phyloP scores from a whole-genome alignment of 192 early-diverging fungal species.

The Backusella sp. region DNA sequence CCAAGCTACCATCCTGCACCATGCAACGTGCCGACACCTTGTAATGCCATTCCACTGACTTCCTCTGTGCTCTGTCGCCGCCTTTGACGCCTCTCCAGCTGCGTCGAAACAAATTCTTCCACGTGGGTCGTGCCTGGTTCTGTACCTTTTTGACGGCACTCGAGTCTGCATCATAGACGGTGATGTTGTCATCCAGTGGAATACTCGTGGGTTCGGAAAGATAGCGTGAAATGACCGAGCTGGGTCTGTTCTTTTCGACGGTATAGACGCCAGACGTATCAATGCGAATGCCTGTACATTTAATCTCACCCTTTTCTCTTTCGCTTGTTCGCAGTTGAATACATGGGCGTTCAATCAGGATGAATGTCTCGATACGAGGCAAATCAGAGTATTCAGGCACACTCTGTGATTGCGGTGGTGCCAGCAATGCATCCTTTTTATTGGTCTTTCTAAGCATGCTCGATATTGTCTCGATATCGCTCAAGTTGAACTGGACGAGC shows the following conservation, averaged over 20 bases:
- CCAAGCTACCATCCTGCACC: not conserved
- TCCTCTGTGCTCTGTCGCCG: not conserved
- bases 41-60: conserved; percentile 6
- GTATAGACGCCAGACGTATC: conserved; percentile 1
- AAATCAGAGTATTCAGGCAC: not conserved
- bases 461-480: not conserved
- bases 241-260: conserved; percentile 1
- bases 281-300: not conserved
- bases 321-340: not conserved
- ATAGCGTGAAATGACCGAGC: not conserved
- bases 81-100: not conserved
- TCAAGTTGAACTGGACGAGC: not conserved
- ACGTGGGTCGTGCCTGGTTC: not conserved
- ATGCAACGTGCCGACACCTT: not conserved
- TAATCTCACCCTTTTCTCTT: not conserved
- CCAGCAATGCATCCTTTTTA: not conserved
- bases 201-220: not conserved
- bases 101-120: conserved; percentile 9
- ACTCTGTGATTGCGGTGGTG: not conserved
- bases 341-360: not conserved
- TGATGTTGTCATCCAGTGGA: not conserved
- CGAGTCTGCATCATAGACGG: not conserved
- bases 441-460: not conserved
- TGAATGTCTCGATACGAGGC: not conserved
- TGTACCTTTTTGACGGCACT: not conserved